Evolutionary conservation across 352 stramenopile species (phyloP).

Genomic region (Globisporangium okanoganense): DNA sequence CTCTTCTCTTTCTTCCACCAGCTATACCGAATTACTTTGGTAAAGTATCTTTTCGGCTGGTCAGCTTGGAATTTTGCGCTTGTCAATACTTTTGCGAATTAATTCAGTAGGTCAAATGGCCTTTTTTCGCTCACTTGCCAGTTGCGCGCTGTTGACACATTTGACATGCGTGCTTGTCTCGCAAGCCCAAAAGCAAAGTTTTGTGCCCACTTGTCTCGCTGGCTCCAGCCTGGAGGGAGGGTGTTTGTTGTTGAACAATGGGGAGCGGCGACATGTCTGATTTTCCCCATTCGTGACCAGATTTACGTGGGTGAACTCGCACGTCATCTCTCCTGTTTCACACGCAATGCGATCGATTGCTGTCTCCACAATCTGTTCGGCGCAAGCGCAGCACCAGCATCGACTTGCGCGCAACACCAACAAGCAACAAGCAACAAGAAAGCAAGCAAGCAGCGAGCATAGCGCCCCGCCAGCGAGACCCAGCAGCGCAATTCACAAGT

Average conservation of each 20-base stretch:
- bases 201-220: slow-evolving; percentile 1
- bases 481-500: not conserved
- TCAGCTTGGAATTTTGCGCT: not conserved
- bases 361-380: slow-evolving; percentile 5
- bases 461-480: not conserved
- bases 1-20: not conserved
- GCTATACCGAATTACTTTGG: not conserved
- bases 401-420: no score
- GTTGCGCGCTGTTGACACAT: not conserved
- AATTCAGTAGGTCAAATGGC: no score
- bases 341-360: not conserved
- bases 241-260: not conserved
- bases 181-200: not conserved
- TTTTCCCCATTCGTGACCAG: not conserved
- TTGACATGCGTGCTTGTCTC: not conserved
- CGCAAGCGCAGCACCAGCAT: not conserved
- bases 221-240: no score
- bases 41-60: not conserved
- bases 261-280: not conserved
- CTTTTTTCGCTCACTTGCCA: not conserved
- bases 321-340: slow-evolving; percentile 4
- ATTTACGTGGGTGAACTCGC: not conserved
- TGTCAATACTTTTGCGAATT: not conserved
- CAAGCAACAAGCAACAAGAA: not conserved
- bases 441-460: not conserved